Base-by-base conservation (phyloP, 192 early-diverging fungal species). In the Globomyces pollinis-pini region DNA sequence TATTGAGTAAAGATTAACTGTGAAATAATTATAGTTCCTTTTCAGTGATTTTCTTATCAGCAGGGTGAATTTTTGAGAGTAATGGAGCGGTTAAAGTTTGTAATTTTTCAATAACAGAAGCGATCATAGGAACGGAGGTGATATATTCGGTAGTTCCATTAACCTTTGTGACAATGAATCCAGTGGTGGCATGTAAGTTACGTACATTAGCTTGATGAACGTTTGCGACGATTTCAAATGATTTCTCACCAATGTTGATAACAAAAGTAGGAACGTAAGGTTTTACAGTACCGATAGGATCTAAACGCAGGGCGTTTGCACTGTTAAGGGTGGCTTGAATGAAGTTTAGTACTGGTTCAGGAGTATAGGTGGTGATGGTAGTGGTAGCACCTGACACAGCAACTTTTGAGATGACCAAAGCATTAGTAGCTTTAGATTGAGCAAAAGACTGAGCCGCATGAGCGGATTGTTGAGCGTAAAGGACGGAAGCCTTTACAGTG, bases 301-400 rank as follows among this genome's bases (percentile, higher is more conserved):
- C 73, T 0, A n/a, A 13, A 24, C 47, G 44, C 20, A 76, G 45
- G 20, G 57, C 43, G 57, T 71, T 55, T 31, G 70, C 74, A 6
- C 45, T 42, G 2, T 66, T 65, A 31, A 74, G 20, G 30, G 72
- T 64, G 11, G 50, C 32, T 24, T 50, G 39, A 53, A 79, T 49
- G 13, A 79, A 57, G 43, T 66, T 61, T 41, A 65, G 12, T 60
- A 79, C 57, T 42, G 77, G 77, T 34, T 50, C 49, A 35, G 77
- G 77, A 32, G 77, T 79, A 61, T 71, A 70, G 35, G 76, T 44
- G 3, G 53, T 57, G 60, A 79, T 70, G 61, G 77, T 79, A 35
- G 73, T 79, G 58, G 77, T 76, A 59, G 74, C 66, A 20, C 65
- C 57, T 15, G 38, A 64, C 53, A 72, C 62, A 38, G 66, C 75